Evolutionary conservation across 176 grass and related monocot species (phyloP).

Genomic region (Avena eriantha): DNA sequence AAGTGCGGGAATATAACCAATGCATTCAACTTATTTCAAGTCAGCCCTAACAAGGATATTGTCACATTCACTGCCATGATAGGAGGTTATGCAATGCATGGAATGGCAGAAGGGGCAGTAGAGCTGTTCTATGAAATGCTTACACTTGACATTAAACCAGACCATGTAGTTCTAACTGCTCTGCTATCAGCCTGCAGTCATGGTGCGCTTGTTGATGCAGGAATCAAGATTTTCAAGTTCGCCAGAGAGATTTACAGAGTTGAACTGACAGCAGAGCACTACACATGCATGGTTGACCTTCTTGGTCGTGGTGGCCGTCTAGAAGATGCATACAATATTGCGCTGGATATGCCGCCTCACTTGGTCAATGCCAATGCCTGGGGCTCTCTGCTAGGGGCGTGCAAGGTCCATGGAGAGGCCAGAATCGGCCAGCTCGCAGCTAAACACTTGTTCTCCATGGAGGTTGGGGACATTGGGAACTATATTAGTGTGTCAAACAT

Average conservation of each 20-base stretch:
- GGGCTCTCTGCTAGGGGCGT: constrained; percentile 63
- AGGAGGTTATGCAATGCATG: constrained; percentile 78
- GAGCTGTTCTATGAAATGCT: constrained; percentile 68
- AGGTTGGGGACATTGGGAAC: constrained; percentile 56
- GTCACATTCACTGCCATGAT: constrained; percentile 75
- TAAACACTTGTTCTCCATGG: constrained; percentile 56
- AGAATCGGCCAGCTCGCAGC: constrained; percentile 57
- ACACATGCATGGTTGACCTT: constrained; percentile 79
- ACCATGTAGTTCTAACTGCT: constrained; percentile 72
- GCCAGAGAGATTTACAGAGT: constrained; percentile 55
- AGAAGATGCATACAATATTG: constrained; percentile 68
- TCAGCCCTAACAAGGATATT: constrained; percentile 59
- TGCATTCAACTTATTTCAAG: constrained; percentile 55
- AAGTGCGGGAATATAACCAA: constrained; percentile 68
- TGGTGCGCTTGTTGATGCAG: constrained; percentile 64
- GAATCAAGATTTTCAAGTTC: constrained; percentile 67
- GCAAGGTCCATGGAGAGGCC: constrained; percentile 62
- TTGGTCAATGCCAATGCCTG: constrained; percentile 61
- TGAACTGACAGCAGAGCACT: constrained; percentile 59
- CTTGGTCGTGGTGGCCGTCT: constrained; percentile 57
- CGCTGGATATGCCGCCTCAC: constrained; percentile 53
- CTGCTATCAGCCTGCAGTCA: constrained; percentile 80
- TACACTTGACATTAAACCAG: constrained; percentile 58
- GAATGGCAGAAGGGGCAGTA: constrained; percentile 67
- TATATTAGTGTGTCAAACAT: constrained; percentile 78